Base-by-base conservation (phyloP, 1,284 basidiomycete species). In the Ganoderma boninense region DNA sequence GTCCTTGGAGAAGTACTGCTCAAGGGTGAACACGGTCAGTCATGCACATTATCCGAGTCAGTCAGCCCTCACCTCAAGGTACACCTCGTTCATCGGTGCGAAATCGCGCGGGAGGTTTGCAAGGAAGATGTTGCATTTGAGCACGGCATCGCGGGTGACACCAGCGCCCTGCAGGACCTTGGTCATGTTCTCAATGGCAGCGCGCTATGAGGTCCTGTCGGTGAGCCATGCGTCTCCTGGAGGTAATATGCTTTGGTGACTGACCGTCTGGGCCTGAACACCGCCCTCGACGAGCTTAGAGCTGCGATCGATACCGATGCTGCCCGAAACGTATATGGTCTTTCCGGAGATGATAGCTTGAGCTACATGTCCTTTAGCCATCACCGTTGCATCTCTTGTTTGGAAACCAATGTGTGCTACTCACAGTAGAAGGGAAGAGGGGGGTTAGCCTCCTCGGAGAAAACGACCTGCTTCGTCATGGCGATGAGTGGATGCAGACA, bases 121-220 rank as follows among this genome's bases (percentile, higher is more conserved):
- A 68, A 93, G 79, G 79, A 88, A 93, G 62, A 91, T 80, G 73
- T 87, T 92, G 56, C 84, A 86, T 80, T 92, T 92, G 76, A 92
- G 82, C 52, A 90, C 83, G 69, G 89, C 83, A 63, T 87, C 84
- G 13, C 91, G 81, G 18, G 82, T 83, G 0, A 89, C 89, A 38
- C 90, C 90, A 5, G 89, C 85, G 13, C 87, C 90, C 69, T 87
- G 83, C n/a, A 92, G 83, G 23, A 92, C 83, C 61, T 82, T 84
- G 52, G 81, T 78, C 67, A 92, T 82, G 78, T 92, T 92, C 69
- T 88, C 84, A 32, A 92, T 77, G 4, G 89, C 89, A 4, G 83
- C 83, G 26, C 81, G 83, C 90, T 92, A 71, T 35, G 54, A 65
- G 11, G 59, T 29, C 44, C 29, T 40, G n/a, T 26, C 3, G 10